phyloP scores from a whole-genome alignment of 192 early-diverging fungal genomes.

The Coemansia sp. region DNA sequence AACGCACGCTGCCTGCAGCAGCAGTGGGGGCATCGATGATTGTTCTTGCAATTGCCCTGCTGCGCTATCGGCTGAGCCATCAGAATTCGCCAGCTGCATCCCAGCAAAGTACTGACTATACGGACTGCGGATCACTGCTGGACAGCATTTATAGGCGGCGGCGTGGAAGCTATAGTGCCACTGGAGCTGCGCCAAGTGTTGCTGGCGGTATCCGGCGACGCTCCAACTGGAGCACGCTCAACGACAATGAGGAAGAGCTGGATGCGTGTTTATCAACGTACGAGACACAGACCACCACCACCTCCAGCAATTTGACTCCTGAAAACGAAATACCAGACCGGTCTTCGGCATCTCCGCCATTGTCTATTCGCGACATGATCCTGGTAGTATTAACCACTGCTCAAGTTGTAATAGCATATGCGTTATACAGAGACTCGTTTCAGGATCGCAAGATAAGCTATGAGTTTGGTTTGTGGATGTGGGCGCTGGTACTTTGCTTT shows the following conservation, averaged over 20 bases:
- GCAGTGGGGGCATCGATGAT: conserved; percentile 18
- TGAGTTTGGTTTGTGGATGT: conserved; percentile 36
- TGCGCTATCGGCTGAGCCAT: conserved; percentile 11
- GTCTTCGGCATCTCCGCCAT: neutral
- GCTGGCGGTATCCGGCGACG: neutral
- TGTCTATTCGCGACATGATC: conserved; percentile 36
- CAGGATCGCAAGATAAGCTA: conserved; percentile 3
- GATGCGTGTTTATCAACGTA: neutral
- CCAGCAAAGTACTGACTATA: neutral
- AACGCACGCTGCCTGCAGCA: conserved; percentile 17
- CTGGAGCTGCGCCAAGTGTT: neutral
- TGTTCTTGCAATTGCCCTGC: conserved; percentile 6
- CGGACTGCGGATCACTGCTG: conserved; percentile 2
- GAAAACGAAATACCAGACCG: neutral
- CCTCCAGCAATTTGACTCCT: neutral
- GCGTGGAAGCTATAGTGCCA: neutral
- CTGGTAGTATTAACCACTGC: conserved; percentile 14
- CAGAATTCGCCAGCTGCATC: neutral
- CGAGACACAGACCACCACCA: neutral
- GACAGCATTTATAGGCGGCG: neutral
- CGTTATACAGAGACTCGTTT: conserved; percentile 1
- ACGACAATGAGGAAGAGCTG: neutral
- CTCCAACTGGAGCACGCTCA: conserved; percentile 4
- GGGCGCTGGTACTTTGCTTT: conserved; percentile 30
- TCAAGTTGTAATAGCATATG: conserved; percentile 19